Percentiles rank a stretch among this genome's conserved stretches.
phyloP scores from a whole-genome alignment of 2,329 filamentous ascomycete species.

The Tolypocladium album region DNA sequence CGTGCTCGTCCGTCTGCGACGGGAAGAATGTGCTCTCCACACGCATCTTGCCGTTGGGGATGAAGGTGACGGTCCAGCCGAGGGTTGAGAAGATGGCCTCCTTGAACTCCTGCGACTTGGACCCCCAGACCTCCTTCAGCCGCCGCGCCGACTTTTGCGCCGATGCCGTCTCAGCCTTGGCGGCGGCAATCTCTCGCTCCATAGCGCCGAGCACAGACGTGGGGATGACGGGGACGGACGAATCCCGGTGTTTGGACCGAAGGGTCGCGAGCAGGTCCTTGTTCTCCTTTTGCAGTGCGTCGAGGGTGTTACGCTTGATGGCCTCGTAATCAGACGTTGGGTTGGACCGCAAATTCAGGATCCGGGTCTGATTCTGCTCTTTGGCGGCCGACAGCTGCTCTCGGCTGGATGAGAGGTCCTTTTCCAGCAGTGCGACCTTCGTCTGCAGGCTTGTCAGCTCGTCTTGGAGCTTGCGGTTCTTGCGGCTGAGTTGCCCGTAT shows the following conservation, averaged over 20 bases:
- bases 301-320: conserved; percentile 71
- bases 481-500: conserved; percentile 73
- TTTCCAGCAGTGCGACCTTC: conserved; percentile 58
- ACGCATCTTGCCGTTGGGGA: conserved; percentile 92
- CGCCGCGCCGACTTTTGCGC: conserved; percentile 76
- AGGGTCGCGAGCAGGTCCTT: conserved; percentile 69
- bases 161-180: conserved; percentile 56
- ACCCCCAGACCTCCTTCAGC: conserved; percentile 84
- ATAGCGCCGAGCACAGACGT: conserved; percentile 64
- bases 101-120: conserved; percentile 89
- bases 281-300: conserved; percentile 73
- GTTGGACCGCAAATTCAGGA: conserved; percentile 83
- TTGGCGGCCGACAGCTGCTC: conserved; percentile 60
- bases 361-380: conserved; percentile 63
- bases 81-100: conserved; percentile 87
- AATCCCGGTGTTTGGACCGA: conserved; percentile 27
- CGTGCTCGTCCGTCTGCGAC: conserved; percentile 55
- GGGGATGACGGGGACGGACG: conserved; percentile 57
- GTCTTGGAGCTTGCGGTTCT: conserved; percentile 77
- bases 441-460: conserved; percentile 61
- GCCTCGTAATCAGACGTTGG: conserved; percentile 79
- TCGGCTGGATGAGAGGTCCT: conserved; percentile 61
- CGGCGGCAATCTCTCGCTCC: conserved; percentile 64
- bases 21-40: conserved; percentile 81
- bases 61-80: conserved; percentile 90